Percentiles rank a stretch among this genome's conserved stretches.
These are phyloP conservation scores for Fraxinus floribunda DNA, from an alignment of 305 asterid genomes.

Conservation along the genomic window DNA sequence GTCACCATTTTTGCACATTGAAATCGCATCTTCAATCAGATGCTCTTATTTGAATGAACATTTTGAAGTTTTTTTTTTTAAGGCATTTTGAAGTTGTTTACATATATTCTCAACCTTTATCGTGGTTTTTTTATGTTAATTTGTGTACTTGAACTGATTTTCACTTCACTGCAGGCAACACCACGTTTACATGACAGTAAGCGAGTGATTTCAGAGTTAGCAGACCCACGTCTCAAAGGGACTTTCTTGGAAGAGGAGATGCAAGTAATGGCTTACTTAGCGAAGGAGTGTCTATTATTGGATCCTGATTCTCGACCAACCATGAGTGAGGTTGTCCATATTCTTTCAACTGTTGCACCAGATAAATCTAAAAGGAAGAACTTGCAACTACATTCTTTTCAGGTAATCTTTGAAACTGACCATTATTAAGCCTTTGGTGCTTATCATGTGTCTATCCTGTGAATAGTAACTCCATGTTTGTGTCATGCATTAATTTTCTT, in stretches of 20 bases:
- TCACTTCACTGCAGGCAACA: slow-evolving; percentile 52
- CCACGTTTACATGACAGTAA: slow-evolving; percentile 74
- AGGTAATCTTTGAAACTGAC: slow-evolving; percentile 44
- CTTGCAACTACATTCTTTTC: slow-evolving; percentile 45
- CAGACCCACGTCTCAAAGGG: slow-evolving; percentile 73
- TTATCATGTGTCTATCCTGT: neutral
- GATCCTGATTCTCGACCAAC: slow-evolving; percentile 96
- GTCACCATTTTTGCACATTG: neutral
- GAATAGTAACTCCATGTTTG: neutral
- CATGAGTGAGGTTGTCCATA: slow-evolving; percentile 92
- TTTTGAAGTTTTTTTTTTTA: too few species aligned
- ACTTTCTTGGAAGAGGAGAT: slow-evolving; percentile 72
- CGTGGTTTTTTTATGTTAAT: neutral
- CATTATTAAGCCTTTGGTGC: neutral
- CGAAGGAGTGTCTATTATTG: slow-evolving; percentile 85
- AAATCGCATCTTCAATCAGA: neutral
- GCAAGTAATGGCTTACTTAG: slow-evolving; percentile 95
- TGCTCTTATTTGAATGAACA: neutral
- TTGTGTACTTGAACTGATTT: neutral
- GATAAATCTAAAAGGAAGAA: slow-evolving; percentile 68
- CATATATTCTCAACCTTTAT: neutral
- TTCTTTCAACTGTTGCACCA: slow-evolving; percentile 80
- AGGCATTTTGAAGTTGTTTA: too few species aligned
- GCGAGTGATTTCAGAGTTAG: slow-evolving; percentile 72
- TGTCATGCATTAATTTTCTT: neutral